Conservation (phyloP, 1,284 basidiomycete genomes). For the Grifola frondosa region DNA sequence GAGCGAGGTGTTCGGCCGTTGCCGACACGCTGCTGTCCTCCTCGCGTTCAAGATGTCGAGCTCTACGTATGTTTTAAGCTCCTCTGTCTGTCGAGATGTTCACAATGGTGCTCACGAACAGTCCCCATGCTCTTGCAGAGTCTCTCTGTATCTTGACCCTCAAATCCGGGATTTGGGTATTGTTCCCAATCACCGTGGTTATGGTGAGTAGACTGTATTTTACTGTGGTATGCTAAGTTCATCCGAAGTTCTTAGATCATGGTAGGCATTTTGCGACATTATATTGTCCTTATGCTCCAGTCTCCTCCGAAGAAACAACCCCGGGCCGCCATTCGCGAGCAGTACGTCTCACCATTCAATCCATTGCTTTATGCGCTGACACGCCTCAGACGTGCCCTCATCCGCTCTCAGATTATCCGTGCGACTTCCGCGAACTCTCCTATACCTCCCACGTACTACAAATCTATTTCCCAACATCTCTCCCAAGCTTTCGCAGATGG, state of each 20-base stretch:
- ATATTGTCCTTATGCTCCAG: slow-evolving; percentile 87
- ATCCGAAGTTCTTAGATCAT: slow-evolving; percentile 61
- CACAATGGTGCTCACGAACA: neutral
- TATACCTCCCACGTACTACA: slow-evolving; percentile 73
- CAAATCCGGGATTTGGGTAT: slow-evolving; percentile 93
- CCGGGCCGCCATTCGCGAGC: slow-evolving; percentile 84
- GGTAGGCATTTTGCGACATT: slow-evolving; percentile 92
- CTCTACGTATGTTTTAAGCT: slow-evolving; percentile 25
- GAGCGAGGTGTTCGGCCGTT: neutral
- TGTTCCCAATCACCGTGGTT: slow-evolving; percentile 96
- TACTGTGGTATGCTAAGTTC: neutral
- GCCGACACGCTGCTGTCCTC: slow-evolving; percentile 7
- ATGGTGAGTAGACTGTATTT: slow-evolving; percentile 63
- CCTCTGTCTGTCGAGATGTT: neutral
- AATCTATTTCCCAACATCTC: slow-evolving; percentile 72
- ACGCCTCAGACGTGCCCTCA: slow-evolving; percentile 59
- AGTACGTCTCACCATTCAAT: slow-evolving; percentile 57
- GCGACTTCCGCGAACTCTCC: slow-evolving; percentile 79
- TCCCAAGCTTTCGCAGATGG: slow-evolving; percentile 73
- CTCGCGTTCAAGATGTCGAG: slow-evolving; percentile 27
- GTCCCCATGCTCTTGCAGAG: slow-evolving; percentile 38
- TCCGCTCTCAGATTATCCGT: slow-evolving; percentile 81
- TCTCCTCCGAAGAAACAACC: slow-evolving; percentile 82
- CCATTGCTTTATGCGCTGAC: slow-evolving; percentile 4
- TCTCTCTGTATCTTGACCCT: slow-evolving; percentile 86